Evolutionary conservation across 768 basidiomycete species (phyloP), one percentile per base, ranked within the genome.

Genomic region (Boletus eberwhitei): DNA sequence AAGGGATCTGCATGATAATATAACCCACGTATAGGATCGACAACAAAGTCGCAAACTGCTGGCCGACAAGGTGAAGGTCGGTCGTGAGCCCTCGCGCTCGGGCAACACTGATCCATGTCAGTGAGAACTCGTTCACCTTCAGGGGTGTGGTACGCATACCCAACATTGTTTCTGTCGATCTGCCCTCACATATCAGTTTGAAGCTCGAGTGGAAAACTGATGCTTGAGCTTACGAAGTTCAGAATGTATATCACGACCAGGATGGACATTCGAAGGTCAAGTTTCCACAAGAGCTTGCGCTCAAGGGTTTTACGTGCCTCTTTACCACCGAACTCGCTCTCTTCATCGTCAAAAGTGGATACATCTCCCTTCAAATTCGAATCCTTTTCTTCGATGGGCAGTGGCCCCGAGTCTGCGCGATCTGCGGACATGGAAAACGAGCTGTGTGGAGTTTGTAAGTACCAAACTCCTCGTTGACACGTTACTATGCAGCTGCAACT

Each of bases 131-230:
- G 8, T 34, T 17, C 6, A 22, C 6, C 24, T 13, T 36, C 14
- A 8, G 17, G 13, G 11, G 8, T 43, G 32, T 43, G 48, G 19
- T 26, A 19, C 14, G 66, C 75, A 59, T 69, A 86, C 85, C 79
- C 71, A 36, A 79, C 85, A 68, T 87, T 87, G 63, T 88, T 89
- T 43, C 86, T 77, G 64, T 89, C 86, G 52, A 89, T 79, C 79
- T 86, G 42, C 13, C 2, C 36, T 19, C 13, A 17, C 21, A 5
- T 6, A 42, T 54, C n/a, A 55, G 53, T 21, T 8, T 40, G 16
- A 29, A 38, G 50, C 9, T 24, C 29, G 19, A 29, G 21, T 21
- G 29, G 11, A 32, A 48, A 53, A 21, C 2, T 0, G 35, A 39
- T 21, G 39, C 24, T 46, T 35, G 40, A 42, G 21, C 59, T 48